These are phyloP conservation scores for Hanseniaspora clermontiae DNA, from an alignment of 805 yeast genomes.

Conservation along the genomic window DNA sequence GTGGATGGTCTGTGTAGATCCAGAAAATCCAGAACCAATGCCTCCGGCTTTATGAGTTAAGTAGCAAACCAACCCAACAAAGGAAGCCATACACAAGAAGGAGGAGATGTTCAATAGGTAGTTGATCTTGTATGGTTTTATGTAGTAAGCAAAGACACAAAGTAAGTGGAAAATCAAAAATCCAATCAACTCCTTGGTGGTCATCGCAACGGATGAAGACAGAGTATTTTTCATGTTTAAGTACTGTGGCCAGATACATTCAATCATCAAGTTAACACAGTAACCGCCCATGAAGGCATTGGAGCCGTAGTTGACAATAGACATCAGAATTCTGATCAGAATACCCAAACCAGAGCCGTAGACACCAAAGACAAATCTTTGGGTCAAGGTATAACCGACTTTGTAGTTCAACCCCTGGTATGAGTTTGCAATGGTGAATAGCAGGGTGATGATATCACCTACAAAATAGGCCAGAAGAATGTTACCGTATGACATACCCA, in stretches of 20 bases:
- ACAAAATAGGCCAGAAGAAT: slow-evolving; percentile 35
- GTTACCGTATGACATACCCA: slow-evolving; percentile 36
- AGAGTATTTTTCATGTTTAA: slow-evolving; percentile 27
- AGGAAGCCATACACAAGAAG: slow-evolving; percentile 29
- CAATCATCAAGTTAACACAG: slow-evolving; percentile 29
- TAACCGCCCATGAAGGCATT: slow-evolving; percentile 36
- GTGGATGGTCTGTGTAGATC: slow-evolving; percentile 22
- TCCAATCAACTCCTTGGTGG: slow-evolving; percentile 29
- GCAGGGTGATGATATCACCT: slow-evolving; percentile 36
- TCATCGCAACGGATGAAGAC: slow-evolving; percentile 27
- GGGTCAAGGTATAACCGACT: slow-evolving; percentile 36
- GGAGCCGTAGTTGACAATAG: slow-evolving; percentile 38
- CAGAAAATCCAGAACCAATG: slow-evolving; percentile 27
- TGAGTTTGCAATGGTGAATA: slow-evolving; percentile 35
- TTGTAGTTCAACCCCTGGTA: slow-evolving; percentile 40
- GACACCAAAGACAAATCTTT: slow-evolving; percentile 37
- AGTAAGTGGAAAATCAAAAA: slow-evolving; percentile 34
- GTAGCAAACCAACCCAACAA: slow-evolving; percentile 32
- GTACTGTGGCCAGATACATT: slow-evolving; percentile 32
- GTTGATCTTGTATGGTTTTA: slow-evolving; percentile 36
- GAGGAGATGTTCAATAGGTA: slow-evolving; percentile 29
- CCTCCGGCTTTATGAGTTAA: slow-evolving; percentile 27
- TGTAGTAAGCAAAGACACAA: slow-evolving; percentile 17
- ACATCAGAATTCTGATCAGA: slow-evolving; percentile 32
- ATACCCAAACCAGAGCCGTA: slow-evolving; percentile 34